Evolutionary conservation across 179 eudicot genomes (phyloP), one percentile per base, ranked within the genome.

Genomic region (Dionaea muscipula): DNA sequence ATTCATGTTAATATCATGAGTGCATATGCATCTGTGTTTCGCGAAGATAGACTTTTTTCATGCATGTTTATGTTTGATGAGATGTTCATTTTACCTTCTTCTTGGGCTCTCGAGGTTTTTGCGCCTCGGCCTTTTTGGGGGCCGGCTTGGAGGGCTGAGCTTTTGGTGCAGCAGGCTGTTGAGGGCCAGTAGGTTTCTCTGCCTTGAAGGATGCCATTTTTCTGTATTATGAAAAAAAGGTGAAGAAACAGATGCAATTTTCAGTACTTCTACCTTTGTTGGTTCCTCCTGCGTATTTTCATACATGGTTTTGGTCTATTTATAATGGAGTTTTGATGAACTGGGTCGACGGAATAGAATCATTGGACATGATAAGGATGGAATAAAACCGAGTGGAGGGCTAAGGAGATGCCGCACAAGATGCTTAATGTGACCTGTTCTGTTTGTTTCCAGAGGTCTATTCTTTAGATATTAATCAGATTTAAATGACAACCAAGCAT

Each of bases 81-180:
- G 18, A n/a, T 18, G 20, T 6, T 2, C 21, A 18, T 17, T 43
- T 20, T 55, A 62, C 75, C 78, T 69, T 74, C 72, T 57, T 74
- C 74, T 56, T 69, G 4, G 72, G 66, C 60, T 74, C 78, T 15
- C 58, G 71, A 55, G 79, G 70, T 48, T 74, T 63, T 27, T 18
- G 61, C 27, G n/a, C n/a, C n/a, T 43, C 70, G 14, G 37, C 61
- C 72, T 67, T 75, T 36, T 61, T 60, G 19, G 79, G 55, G 24
- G 69, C 72, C 28, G 43, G 68, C 60, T 64, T 64, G 51, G 72
- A 40, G 71, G 63, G 64, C 2, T 72, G 67, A 51, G 72, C 59
- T 57, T 60, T 63, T 39, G 59, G 36, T 3, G 52, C 19, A 21
- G 27, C 14, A 2, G 60, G 14, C 22, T 27, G 59, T 61, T 61